These are phyloP conservation scores for Pneumocystis jirovecii DNA, from an alignment of 1,139 yeast species.

Conservation along the genomic window DNA sequence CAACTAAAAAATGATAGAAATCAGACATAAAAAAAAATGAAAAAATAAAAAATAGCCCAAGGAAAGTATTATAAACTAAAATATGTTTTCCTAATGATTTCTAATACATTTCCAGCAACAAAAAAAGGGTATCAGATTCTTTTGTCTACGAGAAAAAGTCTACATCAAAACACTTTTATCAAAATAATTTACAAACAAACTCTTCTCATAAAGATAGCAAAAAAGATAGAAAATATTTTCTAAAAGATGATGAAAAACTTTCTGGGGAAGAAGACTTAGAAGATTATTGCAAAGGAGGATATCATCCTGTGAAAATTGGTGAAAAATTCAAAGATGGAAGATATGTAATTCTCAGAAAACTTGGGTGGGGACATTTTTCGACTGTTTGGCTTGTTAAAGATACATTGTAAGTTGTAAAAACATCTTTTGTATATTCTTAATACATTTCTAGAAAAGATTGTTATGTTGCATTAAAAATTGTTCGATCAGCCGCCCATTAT, in stretches of 20 bases:
- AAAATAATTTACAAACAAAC: neutral
- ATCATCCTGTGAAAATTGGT: constrained; percentile 70
- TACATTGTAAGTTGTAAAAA: constrained; percentile 19
- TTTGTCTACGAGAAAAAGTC: neutral
- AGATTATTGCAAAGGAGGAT: constrained; percentile 73
- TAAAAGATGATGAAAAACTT: neutral
- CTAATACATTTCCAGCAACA: neutral
- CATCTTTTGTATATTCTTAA: constrained; percentile 3
- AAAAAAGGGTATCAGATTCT: neutral
- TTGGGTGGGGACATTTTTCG: constrained; percentile 87
- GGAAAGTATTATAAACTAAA: neutral
- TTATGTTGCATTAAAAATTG: constrained; percentile 76
- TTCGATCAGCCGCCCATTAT: constrained; percentile 51
- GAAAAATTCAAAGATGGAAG: constrained; percentile 45
- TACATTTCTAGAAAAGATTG: constrained; percentile 22
- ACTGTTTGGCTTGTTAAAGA: constrained; percentile 81
- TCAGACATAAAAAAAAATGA: neutral
- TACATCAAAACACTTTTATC: neutral
- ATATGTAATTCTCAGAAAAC: constrained; percentile 56
- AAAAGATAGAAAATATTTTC: neutral
- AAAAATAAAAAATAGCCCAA: neutral
- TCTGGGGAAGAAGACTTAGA: constrained; percentile 47
- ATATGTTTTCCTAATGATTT: neutral
- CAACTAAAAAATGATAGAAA: neutral
- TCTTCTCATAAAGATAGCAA: neutral